Evolutionary conservation across 148 eudicot species (phyloP).

Genomic region (Vaccinium corymbosum): DNA sequence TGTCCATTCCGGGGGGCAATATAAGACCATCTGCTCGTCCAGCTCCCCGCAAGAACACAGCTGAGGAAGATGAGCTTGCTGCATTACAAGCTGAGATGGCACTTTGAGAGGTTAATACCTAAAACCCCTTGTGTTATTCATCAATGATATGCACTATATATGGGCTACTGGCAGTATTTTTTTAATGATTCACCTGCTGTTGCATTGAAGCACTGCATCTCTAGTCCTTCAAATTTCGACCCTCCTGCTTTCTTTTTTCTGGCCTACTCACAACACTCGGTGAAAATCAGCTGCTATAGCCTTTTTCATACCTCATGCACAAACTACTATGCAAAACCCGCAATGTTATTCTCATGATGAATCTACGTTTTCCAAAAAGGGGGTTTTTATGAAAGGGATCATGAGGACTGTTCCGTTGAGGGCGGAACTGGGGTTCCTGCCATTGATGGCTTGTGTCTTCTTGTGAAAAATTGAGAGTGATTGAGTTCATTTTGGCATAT

Average conservation of each 20-base stretch:
- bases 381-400: neutral
- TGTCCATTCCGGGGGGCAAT: slow-evolving; percentile 30
- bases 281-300: neutral
- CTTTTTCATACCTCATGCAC: neutral
- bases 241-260: neutral
- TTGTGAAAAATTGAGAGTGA: neutral
- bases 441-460: neutral
- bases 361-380: neutral
- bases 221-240: neutral
- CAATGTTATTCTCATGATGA: neutral
- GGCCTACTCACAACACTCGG: neutral
- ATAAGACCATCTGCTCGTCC: slow-evolving; percentile 30
- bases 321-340: neutral
- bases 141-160: neutral
- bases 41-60: slow-evolving; percentile 39
- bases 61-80: slow-evolving; percentile 67
- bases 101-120: slow-evolving; percentile 23
- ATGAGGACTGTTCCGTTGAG: neutral
- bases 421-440: neutral
- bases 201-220: neutral
- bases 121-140: neutral
- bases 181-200: neutral
- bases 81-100: slow-evolving; percentile 65
- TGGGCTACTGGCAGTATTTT: neutral
- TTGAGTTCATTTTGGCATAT: neutral